Evolutionary conservation across 257 asterid genomes (phyloP).

Genomic region (Ajuga chamaepitys): DNA sequence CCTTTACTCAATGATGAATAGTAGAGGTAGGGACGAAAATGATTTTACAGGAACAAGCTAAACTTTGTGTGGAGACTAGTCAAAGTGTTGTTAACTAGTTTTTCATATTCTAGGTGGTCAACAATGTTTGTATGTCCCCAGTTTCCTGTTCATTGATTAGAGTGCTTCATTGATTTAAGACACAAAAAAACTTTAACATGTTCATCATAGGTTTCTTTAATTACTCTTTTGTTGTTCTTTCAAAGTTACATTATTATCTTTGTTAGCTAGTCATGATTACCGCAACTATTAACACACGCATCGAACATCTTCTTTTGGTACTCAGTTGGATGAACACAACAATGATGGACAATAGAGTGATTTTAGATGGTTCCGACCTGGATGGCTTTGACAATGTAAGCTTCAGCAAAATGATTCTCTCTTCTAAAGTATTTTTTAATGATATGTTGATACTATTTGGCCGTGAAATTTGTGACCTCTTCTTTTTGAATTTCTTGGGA

Average conservation of each 20-base stretch:
- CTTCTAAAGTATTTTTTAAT: too few species aligned
- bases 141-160: not conserved
- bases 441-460: not conserved
- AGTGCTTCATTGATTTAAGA: not conserved
- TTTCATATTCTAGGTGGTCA: not conserved
- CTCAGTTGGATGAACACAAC: constrained; percentile 93
- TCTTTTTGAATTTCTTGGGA: not conserved
- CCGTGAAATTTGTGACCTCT: not conserved
- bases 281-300: not conserved
- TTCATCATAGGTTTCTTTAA: not conserved
- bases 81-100: not conserved
- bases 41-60: not conserved
- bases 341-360: constrained; percentile 83
- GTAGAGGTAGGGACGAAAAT: not conserved
- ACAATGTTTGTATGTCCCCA: not conserved
- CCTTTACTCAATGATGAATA: not conserved
- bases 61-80: not conserved
- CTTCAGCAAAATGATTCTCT: not conserved
- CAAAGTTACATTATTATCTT: not conserved
- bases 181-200: not conserved
- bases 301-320: not conserved
- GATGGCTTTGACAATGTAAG: constrained; percentile 86
- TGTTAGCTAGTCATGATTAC: not conserved
- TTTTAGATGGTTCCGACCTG: constrained; percentile 45
- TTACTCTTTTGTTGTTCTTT: not conserved